Evolutionary conservation across 192 early-diverging fungal species (phyloP), one percentile per base, ranked within the genome.

Genomic region (Endogone sp.): DNA sequence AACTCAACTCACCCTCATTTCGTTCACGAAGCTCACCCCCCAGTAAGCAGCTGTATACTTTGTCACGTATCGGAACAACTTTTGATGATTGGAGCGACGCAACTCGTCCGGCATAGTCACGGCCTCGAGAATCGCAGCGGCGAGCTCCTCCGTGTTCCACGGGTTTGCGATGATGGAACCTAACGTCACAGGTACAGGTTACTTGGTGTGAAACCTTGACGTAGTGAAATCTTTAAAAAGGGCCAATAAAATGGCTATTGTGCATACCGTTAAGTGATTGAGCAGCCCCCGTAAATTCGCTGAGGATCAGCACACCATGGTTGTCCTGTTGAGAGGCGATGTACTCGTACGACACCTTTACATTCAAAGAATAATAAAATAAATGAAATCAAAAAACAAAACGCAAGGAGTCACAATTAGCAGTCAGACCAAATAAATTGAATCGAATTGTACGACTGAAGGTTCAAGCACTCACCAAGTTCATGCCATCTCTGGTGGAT

Each of bases 401-500:
- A 1, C 16, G 37, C 6, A 16, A 0, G 37, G 37, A 6, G 37
- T 6, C 37, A 16, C 37, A 49, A 1, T 49, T 11, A 49, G 16
- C 37, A 16, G 16, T 16, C 37, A 6, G 37, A 49, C 37, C 37
- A 49, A 49, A 16, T 16, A 0, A 49, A 49, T 49, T 0, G 9
- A 49, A 49, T 1, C 37, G 37, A 6, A 49, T 11, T 49, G 37
- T 16, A 16, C 0, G 37, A 49, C 9, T 49, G 6, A 1, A 49
- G 16, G 16, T 11, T 49, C 6, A 49, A 49, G 37, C 37, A 49
- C 37, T 49, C 3, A 96, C 98, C 58, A 99, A 78, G 77, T 99
- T 99, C 98, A 99, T 99, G 55, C 98, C 98, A 80, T 99, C 97
- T 67, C 98, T 88, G 4, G 98, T 99, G 55, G 95, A 98, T 29